Evolutionary conservation across 1,284 basidiomycete genomes (phyloP).

Genomic region (Pseudozyma pruni): DNA sequence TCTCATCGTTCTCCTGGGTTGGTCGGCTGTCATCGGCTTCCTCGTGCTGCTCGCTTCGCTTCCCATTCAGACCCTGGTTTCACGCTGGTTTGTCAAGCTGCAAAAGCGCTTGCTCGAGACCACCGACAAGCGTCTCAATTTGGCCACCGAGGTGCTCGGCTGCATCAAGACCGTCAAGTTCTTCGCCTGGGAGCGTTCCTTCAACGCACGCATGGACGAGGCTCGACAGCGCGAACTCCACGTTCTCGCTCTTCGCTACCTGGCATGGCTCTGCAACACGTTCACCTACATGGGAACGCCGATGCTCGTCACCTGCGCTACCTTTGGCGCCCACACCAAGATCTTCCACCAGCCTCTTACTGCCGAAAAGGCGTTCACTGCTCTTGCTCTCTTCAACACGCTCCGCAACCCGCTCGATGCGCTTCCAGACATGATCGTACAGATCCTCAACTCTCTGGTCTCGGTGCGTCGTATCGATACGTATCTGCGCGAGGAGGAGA

Average conservation of each 20-base stretch:
- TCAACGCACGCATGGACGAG: conserved; percentile 70
- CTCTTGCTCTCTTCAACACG: conserved; percentile 71
- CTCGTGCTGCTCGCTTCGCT: conserved; percentile 61
- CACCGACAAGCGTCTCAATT: conserved; percentile 72
- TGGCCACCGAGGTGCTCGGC: conserved; percentile 72
- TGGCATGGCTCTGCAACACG: conserved; percentile 68
- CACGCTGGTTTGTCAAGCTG: conserved; percentile 69
- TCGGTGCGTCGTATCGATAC: conserved; percentile 68
- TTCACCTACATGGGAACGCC: conserved; percentile 73
- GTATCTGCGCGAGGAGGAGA: conserved; percentile 72
- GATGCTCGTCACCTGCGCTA: conserved; percentile 75
- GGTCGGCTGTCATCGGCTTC: conserved; percentile 69
- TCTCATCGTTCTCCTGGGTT: conserved; percentile 71
- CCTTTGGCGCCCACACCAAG: conserved; percentile 75
- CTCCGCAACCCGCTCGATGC: conserved; percentile 61
- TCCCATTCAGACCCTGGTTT: conserved; percentile 66
- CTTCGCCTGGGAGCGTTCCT: conserved; percentile 71
- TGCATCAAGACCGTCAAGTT: conserved; percentile 74
- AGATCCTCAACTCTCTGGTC: conserved; percentile 68
- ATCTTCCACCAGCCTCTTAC: conserved; percentile 71
- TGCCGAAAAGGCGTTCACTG: conserved; percentile 71
- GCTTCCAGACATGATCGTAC: conserved; percentile 69
- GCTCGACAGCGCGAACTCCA: conserved; percentile 70
- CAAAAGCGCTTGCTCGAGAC: conserved; percentile 71
- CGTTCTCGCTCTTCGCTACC: conserved; percentile 69